phyloP scores from a whole-genome alignment of 1,284 basidiomycete genomes.

The Meira nashicola region DNA sequence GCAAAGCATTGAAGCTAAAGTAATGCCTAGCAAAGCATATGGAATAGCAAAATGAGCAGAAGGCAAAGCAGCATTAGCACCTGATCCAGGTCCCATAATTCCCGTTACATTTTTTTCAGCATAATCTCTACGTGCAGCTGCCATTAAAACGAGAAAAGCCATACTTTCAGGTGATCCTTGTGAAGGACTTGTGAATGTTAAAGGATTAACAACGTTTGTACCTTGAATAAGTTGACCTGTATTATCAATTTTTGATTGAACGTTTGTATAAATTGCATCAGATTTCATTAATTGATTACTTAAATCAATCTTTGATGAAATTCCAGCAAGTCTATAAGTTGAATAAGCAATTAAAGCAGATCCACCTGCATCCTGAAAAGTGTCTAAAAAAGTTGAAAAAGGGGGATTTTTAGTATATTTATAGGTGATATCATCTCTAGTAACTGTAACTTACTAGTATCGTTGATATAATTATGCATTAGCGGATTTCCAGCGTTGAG shows the following conservation, averaged over 20 bases:
- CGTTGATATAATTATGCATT: conserved; percentile 46
- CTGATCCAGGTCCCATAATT: conserved; percentile 14
- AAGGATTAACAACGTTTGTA: conserved; percentile 39
- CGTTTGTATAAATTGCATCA: conserved; percentile 32
- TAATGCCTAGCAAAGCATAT: background rate
- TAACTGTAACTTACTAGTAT: conserved; percentile 8
- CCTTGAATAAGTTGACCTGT: conserved; percentile 27
- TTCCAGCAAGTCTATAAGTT: conserved; percentile 38
- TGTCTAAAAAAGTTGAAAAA: background rate
- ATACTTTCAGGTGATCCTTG: conserved; percentile 39
- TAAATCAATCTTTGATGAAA: conserved; percentile 15
- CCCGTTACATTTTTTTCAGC: conserved; percentile 20
- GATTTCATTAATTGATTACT: conserved; percentile 23
- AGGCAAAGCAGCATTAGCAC: conserved; percentile 1
- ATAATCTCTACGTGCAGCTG: conserved; percentile 42
- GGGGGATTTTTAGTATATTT: background rate
- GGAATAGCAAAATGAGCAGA: background rate
- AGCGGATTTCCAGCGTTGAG: conserved; percentile 59
- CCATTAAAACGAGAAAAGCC: conserved; percentile 41
- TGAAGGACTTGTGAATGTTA: conserved; percentile 28
- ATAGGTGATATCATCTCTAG: background rate
- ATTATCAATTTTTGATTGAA: conserved; percentile 26
- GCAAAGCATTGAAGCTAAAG: background rate
- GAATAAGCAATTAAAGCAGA: conserved; percentile 43
- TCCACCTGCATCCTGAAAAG: conserved; percentile 39